Base-by-base conservation (phyloP, 1,139 yeast genomes). In the Geotrichum fermentans region DNA sequence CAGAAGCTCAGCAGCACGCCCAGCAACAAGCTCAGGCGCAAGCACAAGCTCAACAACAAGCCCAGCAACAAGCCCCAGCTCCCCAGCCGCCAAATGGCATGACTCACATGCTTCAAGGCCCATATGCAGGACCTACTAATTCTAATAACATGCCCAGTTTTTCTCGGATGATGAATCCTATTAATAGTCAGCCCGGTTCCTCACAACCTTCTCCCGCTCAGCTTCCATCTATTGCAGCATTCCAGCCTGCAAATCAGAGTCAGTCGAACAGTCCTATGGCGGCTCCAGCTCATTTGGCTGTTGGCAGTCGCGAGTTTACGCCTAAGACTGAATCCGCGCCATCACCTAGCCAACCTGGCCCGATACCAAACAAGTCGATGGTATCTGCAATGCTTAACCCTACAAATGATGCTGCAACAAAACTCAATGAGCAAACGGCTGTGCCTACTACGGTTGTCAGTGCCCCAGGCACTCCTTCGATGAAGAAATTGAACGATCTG, bases 161-260 rank as follows among this genome's bases (percentile, higher is more conserved):
- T 33, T 30, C 40, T 13, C 38, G 34, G 14, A 33, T 42, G 45
- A 42, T 34, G 40, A 42, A 42, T 16, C 45, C 45, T 1, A 22
- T 42, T 14, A 40, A 36, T 26, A 11, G 24, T 16, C 45, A 28
- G 26, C 22, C 33, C 6, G 36, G 34, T n/a, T n/a, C 34, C 5
- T 13, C 43, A 8, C 34, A 40, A 29, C 18, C 17, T 10, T 37
- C 21, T 5, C 32, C 44, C 11, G 17, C 44, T 5, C 44, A 40
- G 20, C 29, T 40, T 18, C 44, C 44, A n/a, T 40, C 44, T 2
- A 40, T 40, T n/a, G n/a, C 18, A 13, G 28, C 8, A 20, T 40
- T 32, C 30, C 44, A 24, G 11, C 36, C 21, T 13, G 36, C 11
- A 22, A 40, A n/a, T n/a, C n/a, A n/a, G n/a, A n/a, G n/a, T n/a